These are phyloP conservation scores for Narthecium ossifragum DNA, from an alignment of 106 monocot genomes.

Conservation along the genomic window DNA sequence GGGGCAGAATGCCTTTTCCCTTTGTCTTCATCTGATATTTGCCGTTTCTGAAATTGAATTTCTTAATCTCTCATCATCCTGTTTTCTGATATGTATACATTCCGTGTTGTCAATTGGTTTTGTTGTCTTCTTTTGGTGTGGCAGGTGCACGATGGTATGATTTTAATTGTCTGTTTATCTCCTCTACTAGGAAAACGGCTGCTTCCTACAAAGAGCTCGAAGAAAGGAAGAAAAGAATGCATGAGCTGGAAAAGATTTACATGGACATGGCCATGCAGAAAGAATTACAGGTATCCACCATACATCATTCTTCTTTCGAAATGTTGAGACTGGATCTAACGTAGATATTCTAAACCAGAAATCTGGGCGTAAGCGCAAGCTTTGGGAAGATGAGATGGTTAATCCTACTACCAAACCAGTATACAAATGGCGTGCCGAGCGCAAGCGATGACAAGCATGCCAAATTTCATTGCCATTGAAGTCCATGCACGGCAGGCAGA, in stretches of 20 bases:
- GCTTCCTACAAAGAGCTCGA: conserved; percentile 78
- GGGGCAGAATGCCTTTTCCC: no score
- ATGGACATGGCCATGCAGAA: conserved; percentile 82
- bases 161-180: background rate
- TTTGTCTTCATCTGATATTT: no score
- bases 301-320: background rate
- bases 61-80: no score
- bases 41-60: no score
- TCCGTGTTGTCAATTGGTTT: no score
- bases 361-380: conserved; percentile 76
- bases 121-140: no score
- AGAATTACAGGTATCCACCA: conserved; percentile 55
- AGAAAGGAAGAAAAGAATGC: conserved; percentile 51
- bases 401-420: conserved; percentile 49
- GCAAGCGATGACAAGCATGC: conserved; percentile 66
- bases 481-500: no score
- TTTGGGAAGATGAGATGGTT: conserved; percentile 70
- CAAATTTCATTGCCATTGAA: no score
- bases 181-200: conserved; percentile 55
- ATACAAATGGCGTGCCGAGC: conserved; percentile 84
- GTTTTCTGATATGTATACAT: no score
- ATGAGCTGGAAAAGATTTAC: conserved; percentile 73
- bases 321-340: no score
- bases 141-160: background rate
- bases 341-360: conserved; percentile 39